A percentile compares a stretch with the other conserved stretches of the same genome.
Evolutionary conservation across 495 filamentous ascomycete species (phyloP).

Genomic region (Bathelium albidoporum): DNA sequence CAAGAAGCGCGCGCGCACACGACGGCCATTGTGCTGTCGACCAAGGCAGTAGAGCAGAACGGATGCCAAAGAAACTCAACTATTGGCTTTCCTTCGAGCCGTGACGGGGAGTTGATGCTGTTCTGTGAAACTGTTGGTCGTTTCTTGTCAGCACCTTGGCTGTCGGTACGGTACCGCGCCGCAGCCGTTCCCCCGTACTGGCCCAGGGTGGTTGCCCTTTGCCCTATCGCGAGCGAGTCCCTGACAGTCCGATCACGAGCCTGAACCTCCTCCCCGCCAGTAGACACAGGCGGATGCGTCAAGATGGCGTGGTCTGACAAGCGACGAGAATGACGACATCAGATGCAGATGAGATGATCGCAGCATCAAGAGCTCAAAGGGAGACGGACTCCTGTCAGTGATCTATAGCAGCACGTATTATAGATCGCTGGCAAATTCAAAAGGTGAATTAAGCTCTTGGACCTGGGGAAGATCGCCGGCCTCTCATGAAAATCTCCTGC

Average conservation of each 20-base stretch:
- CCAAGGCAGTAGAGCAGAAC: neutral
- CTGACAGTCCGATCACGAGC: neutral
- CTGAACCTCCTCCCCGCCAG: neutral
- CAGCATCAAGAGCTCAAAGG: neutral
- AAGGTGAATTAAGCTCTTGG: slow-evolving; percentile 1
- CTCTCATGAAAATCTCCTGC: slow-evolving; percentile 2
- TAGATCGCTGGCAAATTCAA: neutral
- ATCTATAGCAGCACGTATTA: neutral
- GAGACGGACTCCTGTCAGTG: neutral
- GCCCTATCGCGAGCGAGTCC: slow-evolving; percentile 1
- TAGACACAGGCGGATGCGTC: neutral
- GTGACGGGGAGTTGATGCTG: neutral
- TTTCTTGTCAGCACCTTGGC: neutral
- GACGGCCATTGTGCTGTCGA: neutral
- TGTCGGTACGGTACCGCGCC: neutral
- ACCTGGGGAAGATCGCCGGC: neutral
- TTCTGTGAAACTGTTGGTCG: neutral
- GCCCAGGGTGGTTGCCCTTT: neutral
- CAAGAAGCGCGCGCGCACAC: neutral
- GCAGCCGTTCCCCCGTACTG: neutral
- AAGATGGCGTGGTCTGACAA: neutral
- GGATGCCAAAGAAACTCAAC: neutral
- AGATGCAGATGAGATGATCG: neutral
- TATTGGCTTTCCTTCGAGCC: neutral
- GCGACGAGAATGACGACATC: neutral